Base-by-base conservation (phyloP, 805 yeast species). In the Candida quercuum region DNA sequence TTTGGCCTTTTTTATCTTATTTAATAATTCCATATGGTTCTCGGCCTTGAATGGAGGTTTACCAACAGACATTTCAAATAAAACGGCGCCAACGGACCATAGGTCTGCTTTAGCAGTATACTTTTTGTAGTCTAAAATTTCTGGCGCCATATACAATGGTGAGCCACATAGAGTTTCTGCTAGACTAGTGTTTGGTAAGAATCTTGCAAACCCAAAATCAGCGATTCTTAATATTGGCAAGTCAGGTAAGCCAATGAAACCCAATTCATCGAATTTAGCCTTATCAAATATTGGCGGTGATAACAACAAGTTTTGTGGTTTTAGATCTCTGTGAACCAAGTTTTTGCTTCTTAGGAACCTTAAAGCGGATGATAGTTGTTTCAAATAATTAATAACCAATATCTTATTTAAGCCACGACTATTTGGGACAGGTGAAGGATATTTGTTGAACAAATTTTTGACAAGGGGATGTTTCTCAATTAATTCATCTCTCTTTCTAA, bases 101-200 rank as follows among this genome's bases (percentile, higher is more conserved):
- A 93, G 63, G 57, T 93, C 99, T 0, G 97, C 98, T 58, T 88
- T 89, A 5, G 98, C 99, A 49, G 89, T 88, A 64, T 93, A 93
- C 61, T 88, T 93, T 58, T 93, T 97, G 55, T 86, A 89, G 45
- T 95, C 72, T 49, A 93, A 67, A 33, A 93, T 93, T 63, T 93
- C 99, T 0, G 99, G 99, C 0, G 99, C 99, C 99, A 93, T 93
- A 62, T 93, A 93, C 31, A 93, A 71, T 3, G 99, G 99, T 10
- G 96, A 86, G 1, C 99, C 99, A 69, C 99, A 93, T 48, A 93
- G 67, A 2, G 99, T 93, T 57, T 93, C 99, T 2, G 98, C 98
- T 76, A 93, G 71, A 2, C 96, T 81, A 2, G 97, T 84, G 35
- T 85, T 79, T 6, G 99, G 99, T 51, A 93, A 69, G 56, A 89